Percentiles rank a stretch among this genome's conserved stretches.
phyloP scores from a whole-genome alignment of 139 green algal genomes.

The Trebouxia sp. region DNA sequence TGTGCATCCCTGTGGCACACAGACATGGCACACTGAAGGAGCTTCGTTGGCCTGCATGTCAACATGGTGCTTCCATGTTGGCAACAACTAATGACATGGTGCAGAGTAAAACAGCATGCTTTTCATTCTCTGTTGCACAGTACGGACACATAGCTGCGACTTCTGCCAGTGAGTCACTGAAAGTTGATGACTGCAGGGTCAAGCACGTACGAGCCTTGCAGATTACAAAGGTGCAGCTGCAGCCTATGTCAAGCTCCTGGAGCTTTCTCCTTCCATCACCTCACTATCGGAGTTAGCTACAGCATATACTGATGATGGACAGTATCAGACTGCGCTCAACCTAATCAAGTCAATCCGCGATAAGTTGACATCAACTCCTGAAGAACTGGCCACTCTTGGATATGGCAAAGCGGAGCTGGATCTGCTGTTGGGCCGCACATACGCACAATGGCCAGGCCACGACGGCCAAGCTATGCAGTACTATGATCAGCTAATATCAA shows the following conservation, averaged over 20 bases:
- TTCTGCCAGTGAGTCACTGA: not conserved
- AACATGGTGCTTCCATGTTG: no score
- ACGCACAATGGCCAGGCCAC: conserved; percentile 53
- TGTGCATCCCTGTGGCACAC: no score
- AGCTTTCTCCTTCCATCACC: conserved; percentile 31
- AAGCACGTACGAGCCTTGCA: conserved; percentile 30
- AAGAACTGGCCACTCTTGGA: not conserved
- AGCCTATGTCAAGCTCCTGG: conserved; percentile 37
- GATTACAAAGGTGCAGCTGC: conserved; percentile 34
- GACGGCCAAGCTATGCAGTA: conserved; percentile 39
- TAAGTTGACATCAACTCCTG: not conserved
- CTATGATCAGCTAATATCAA: conserved; percentile 47
- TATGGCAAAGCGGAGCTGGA: conserved; percentile 34
- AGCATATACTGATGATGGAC: not conserved
- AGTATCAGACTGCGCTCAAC: conserved; percentile 33
- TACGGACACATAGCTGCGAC: no score
- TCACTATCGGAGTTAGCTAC: conserved; percentile 40
- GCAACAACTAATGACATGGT: no score
- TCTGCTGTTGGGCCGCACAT: conserved; percentile 43
- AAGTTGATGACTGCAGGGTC: conserved; percentile 26
- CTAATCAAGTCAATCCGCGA: conserved; percentile 30
- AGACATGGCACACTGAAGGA: no score
- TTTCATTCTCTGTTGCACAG: no score
- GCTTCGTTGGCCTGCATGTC: no score
- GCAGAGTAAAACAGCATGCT: no score